Evolutionary conservation across 345 rosid genomes (phyloP), one percentile per base, ranked within the genome.

Genomic region (Turnera subulata): DNA sequence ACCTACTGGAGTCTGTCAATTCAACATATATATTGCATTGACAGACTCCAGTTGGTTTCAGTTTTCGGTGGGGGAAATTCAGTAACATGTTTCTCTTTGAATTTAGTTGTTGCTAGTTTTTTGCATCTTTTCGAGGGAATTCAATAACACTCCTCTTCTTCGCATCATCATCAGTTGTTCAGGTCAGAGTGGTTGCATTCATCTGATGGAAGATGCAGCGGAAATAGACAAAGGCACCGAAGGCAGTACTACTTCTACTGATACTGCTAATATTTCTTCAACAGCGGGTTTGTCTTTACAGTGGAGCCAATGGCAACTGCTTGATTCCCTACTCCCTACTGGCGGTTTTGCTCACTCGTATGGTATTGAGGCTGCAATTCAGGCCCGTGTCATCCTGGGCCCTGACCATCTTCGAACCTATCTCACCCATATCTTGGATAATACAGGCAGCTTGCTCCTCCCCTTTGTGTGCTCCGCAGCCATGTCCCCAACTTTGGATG

Each of bases 221-320:
- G 50, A 59, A 54, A 16, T 37, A 25, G 59, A 45, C 29, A 1
- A 39, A 9, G 51, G 17, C 25, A 56, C 10, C 32, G 44, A 37
- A 15, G 35, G 21, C 15, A n/a, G 13, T 7, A 46, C 25, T 46
- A n/a, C n/a, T n/a, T n/a, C n/a, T n/a, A n/a, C n/a, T n/a, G n/a
- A n/a, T n/a, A n/a, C n/a, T 17, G 45, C 35, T 48, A 20, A 16
- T 18, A 1, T 11, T 29, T 29, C 35, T 29, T 29, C 35, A 29
- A 29, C 8, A 29, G 35, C 8, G 10, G 62, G 56, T 46, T 50
- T 33, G 35, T 53, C 51, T 54, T 61, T 73, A 43, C 85, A 82
- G 22, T 91, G 98, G 98, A 88, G 98, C 59, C 78, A 85, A 56
- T 91, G 98, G 98, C 98, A 91, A 50, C 63, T 91, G 65, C 73